phyloP scores from a whole-genome alignment of 2,329 filamentous ascomycete species.

The Diaporthe citri region DNA sequence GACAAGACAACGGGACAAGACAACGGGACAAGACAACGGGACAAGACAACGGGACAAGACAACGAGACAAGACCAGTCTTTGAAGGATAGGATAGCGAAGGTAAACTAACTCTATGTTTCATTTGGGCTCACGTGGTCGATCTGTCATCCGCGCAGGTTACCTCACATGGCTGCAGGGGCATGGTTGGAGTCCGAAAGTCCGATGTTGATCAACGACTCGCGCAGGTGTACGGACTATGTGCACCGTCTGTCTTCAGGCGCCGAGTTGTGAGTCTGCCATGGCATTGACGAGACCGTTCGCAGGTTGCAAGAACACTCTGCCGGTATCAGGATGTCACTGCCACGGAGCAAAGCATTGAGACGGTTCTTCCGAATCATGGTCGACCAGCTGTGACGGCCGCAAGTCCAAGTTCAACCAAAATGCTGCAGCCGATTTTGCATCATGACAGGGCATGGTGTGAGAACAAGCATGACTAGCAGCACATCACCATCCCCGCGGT shows the following conservation, averaged over 20 bases:
- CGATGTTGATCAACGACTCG: constrained; percentile 23
- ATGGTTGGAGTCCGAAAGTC: constrained; percentile 16
- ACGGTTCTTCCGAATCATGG: background rate
- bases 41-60: background rate
- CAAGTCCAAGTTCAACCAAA: background rate
- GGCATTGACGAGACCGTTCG: constrained; percentile 14
- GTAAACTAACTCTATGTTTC: background rate
- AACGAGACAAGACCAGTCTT: background rate
- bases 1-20: background rate
- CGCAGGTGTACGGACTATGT: background rate
- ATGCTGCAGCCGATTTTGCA: background rate
- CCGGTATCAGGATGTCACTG: constrained; percentile 26
- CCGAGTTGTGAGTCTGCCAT: background rate
- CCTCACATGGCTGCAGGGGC: constrained; percentile 11
- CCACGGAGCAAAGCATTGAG: background rate
- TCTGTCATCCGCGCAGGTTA: background rate
- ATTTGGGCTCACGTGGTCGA: background rate
- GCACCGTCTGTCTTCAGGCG: background rate
- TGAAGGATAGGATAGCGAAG: background rate
- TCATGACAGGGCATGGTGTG: background rate
- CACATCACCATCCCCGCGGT: too few relatives aligned
- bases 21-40: too few relatives aligned
- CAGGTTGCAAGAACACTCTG: background rate
- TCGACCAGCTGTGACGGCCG: background rate
- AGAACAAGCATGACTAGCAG: background rate